A percentile compares a stretch with the other conserved stretches of the same genome.
These are phyloP conservation scores for Populus deltoides DNA, from an alignment of 345 rosid species.

Conservation along the genomic window DNA sequence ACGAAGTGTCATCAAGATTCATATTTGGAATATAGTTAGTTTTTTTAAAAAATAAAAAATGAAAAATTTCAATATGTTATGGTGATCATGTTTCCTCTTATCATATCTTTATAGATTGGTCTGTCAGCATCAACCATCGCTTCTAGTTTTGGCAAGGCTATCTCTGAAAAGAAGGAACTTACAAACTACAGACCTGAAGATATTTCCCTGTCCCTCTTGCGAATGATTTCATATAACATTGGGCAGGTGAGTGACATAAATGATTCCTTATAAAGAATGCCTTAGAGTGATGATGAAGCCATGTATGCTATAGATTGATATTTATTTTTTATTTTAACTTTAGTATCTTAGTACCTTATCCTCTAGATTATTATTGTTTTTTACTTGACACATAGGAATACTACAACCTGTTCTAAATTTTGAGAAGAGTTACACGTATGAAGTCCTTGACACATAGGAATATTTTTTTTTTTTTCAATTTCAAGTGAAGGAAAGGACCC, in stretches of 20 bases:
- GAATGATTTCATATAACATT: constrained; percentile 97
- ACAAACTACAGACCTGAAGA: constrained; percentile 94
- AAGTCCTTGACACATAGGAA: background rate
- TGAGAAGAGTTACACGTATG: background rate
- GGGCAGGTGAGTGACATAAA: constrained; percentile 67
- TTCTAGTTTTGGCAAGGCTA: constrained; percentile 96
- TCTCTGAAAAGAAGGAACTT: constrained; percentile 89
- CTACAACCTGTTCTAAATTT: background rate
- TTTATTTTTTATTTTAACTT: background rate
- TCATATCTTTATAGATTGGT: constrained; percentile 55
- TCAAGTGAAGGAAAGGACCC: background rate
- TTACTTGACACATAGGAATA: background rate
- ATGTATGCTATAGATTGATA: background rate
- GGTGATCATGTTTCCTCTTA: background rate
- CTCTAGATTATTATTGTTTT: background rate
- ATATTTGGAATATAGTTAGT: background rate
- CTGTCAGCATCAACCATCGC: constrained; percentile 98
- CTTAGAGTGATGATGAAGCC: background rate
- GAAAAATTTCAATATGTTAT: background rate
- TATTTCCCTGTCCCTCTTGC: constrained; percentile 88
- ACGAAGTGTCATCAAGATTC: background rate
- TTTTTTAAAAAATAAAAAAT: background rate
- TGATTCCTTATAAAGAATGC: background rate
- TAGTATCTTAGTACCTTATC: background rate
- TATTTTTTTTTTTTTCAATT: background rate